Evolutionary conservation across 129 eudicot genomes (phyloP), one percentile per base, ranked within the genome.

Genomic region (Flaveria trinervia): DNA sequence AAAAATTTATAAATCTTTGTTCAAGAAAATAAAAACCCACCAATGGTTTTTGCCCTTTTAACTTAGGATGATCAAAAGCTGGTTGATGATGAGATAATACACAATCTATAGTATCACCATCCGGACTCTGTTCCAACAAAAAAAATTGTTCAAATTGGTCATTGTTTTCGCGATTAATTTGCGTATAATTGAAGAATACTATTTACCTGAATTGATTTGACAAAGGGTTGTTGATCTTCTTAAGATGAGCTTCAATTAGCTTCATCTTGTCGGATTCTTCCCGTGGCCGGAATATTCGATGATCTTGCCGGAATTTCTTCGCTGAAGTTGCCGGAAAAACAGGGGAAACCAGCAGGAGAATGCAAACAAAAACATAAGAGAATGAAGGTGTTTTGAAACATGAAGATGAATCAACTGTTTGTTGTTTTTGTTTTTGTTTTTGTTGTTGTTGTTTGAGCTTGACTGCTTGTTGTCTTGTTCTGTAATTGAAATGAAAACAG

Each of bases 61-160:
- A 61, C 33, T 75, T 50, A 49, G 97, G 99, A 73, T 95, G 97
- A 88, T 95, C 99, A 83, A 95, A 95, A 74, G 99, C 96, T 71
- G 92, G 92, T 68, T 95, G 99, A 28, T 91, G 90, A 85, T 88
- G 96, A 75, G 85, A 68, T 49, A 79, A 70, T 3, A 95, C 91
- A 73, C 99, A 95, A 49, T 95, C 97, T 84, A 95, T 95, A 9
- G 82, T 66, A 86, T 95, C 99, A 65, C 97, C 99, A 71, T 95
- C 97, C 10, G 93, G 90, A 68, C 99, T 95, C 99, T 95, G 88
- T 76, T 71, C 3, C 70, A 66, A 73, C 0, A 3, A 36, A 66
- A 52, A 52, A 66, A 79, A 30, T 26, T 22, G 41, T 79, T 72
- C 18, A 61, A 59, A 17, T 15, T 52, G 8, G 68, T 22, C 9